These are phyloP conservation scores for Zygosaccharomyces sapae DNA, from an alignment of 1,139 yeast genomes.

Conservation along the genomic window DNA sequence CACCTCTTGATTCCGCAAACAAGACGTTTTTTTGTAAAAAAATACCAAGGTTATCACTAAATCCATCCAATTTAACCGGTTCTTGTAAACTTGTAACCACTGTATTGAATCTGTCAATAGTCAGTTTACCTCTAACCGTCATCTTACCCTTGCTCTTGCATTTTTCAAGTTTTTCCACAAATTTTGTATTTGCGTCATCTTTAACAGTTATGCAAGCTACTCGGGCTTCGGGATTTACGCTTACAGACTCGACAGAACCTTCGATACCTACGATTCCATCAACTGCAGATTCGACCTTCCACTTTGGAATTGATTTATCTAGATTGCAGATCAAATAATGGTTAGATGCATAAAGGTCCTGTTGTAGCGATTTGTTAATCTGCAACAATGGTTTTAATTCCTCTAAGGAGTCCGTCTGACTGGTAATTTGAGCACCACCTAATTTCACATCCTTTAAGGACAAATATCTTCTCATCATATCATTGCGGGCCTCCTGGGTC, in stretches of 20 bases:
- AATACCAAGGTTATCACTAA: not conserved
- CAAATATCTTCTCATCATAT: conserved; percentile 49
- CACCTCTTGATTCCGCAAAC: conserved; percentile 3
- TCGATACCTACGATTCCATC: conserved; percentile 16
- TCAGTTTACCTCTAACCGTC: conserved; percentile 22
- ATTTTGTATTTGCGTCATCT: conserved; percentile 17
- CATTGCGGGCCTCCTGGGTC: conserved; percentile 46
- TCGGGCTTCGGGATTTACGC: conserved; percentile 29
- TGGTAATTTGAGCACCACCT: conserved; percentile 41
- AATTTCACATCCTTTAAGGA: conserved; percentile 46
- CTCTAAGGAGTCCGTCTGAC: conserved; percentile 34
- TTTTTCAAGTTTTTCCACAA: conserved; percentile 8
- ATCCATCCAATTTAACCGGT: not conserved
- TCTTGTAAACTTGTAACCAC: not conserved
- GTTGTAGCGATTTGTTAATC: conserved; percentile 1
- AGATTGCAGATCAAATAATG: conserved; percentile 28
- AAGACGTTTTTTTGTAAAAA: conserved; percentile 3
- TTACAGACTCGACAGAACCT: conserved; percentile 27
- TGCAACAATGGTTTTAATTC: conserved; percentile 27
- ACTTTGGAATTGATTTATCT: conserved; percentile 30
- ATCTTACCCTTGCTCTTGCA: conserved; percentile 7
- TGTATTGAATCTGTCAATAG: conserved; percentile 17
- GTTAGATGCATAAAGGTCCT: not conserved
- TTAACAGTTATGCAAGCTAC: conserved; percentile 30
- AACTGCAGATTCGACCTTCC: conserved; percentile 26